Conservation (phyloP, 1,139 yeast species). For the Suhomyces taliae region DNA sequence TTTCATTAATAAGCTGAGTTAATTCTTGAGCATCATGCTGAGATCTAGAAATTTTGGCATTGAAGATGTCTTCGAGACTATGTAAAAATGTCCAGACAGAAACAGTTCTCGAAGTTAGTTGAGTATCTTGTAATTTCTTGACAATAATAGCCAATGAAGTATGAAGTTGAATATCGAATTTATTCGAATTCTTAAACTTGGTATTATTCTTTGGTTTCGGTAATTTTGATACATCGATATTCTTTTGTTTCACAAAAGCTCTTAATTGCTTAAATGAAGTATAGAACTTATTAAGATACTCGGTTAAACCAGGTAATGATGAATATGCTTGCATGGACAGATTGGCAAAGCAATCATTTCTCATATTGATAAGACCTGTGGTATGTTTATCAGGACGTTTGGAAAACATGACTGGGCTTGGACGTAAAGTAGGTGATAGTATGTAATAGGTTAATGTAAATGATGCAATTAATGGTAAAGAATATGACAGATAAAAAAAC, state of each 20-base stretch:
- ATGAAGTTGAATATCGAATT: constrained; percentile 52
- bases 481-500: neutral
- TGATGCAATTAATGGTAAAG: constrained; percentile 4
- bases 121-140: constrained; percentile 62
- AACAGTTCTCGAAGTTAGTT: constrained; percentile 51
- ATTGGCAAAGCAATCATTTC: constrained; percentile 92
- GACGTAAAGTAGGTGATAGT: constrained; percentile 23
- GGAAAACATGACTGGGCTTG: constrained; percentile 34
- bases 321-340: constrained; percentile 86
- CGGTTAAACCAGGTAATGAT: constrained; percentile 61
- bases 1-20: constrained; percentile 75
- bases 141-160: constrained; percentile 55
- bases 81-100: constrained; percentile 80
- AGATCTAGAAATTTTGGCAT: constrained; percentile 70
- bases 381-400: constrained; percentile 74
- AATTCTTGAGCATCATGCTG: constrained; percentile 97
- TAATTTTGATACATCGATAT: constrained; percentile 24
- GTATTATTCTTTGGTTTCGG: constrained; percentile 21
- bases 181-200: constrained; percentile 26
- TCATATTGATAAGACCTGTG: constrained; percentile 76
- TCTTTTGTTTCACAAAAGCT: constrained; percentile 24
- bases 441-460: constrained; percentile 18
- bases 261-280: constrained; percentile 27
- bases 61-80: constrained; percentile 73
- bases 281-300: constrained; percentile 54